Evolutionary conservation across 78 protist species (phyloP).

Genomic region (Planoprotostelium fungivorum): DNA sequence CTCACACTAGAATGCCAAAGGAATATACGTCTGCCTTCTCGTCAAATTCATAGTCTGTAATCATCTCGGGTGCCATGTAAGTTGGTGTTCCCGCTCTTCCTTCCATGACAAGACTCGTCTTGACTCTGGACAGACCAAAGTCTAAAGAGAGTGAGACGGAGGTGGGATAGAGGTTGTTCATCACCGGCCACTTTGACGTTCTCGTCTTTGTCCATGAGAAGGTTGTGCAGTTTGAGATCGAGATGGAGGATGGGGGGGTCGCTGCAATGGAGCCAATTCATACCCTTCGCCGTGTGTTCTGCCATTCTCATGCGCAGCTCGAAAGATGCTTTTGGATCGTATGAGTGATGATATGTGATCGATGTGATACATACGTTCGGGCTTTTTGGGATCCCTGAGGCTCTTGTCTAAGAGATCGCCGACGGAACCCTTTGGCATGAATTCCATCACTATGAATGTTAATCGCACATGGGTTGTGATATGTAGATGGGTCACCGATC

Average conservation of each 20-base stretch:
- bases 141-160: neutral
- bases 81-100: constrained; percentile 63
- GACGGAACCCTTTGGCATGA: constrained; percentile 63
- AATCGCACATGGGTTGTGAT: neutral
- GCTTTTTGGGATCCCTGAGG: neutral
- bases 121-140: constrained; percentile 41
- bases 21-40: constrained; percentile 61
- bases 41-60: constrained; percentile 33
- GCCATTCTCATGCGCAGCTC: neutral
- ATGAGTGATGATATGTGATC: neutral
- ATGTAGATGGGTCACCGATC: constrained; percentile 17
- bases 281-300: constrained; percentile 33
- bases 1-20: constrained; percentile 38
- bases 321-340: neutral
- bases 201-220: constrained; percentile 44
- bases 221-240: constrained; percentile 55
- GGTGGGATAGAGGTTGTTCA: neutral
- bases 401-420: constrained; percentile 8
- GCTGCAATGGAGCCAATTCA: constrained; percentile 55
- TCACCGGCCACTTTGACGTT: constrained; percentile 52
- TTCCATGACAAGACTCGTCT: neutral
- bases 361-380: neutral
- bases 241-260: constrained; percentile 59
- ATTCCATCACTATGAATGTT: constrained; percentile 40
- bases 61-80: constrained; percentile 63